These are phyloP conservation scores for Fusarium sp. DNA, from an alignment of 2,329 filamentous ascomycete species.

Conservation along the genomic window DNA sequence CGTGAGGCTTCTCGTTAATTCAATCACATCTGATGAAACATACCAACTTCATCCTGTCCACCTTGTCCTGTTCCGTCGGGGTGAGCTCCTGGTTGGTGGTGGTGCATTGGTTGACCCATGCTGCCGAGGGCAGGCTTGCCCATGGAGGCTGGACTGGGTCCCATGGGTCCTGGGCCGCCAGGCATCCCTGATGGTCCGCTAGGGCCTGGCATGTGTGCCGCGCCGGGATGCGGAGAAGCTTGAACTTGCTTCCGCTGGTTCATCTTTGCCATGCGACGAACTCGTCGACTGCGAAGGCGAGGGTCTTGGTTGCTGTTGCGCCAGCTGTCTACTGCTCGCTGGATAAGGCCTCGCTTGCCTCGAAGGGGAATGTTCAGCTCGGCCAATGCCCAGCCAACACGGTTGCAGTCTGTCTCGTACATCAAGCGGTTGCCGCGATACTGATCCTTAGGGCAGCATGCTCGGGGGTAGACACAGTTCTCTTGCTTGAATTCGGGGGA, in stretches of 20 bases:
- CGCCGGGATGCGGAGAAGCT: conserved; percentile 65
- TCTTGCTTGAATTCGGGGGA: conserved; percentile 93
- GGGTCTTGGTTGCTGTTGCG: conserved; percentile 98
- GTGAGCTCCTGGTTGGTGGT: conserved; percentile 63
- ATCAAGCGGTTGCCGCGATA: conserved; percentile 95
- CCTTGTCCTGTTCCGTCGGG: conserved; percentile 69
- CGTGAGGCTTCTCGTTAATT: conserved; percentile 43
- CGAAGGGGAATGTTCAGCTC: conserved; percentile 91
- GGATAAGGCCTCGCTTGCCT: conserved; percentile 94
- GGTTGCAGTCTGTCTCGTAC: conserved; percentile 99
- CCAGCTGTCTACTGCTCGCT: conserved; percentile 98
- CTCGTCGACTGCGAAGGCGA: conserved; percentile 87
- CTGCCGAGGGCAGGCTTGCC: conserved; percentile 73
- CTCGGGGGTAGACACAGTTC: conserved; percentile 97
- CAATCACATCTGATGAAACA: conserved; percentile 94
- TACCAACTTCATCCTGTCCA: conserved; percentile 91
- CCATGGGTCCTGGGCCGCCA: conserved; percentile 71
- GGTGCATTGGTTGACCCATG: conserved; percentile 77
- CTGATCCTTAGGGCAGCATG: conserved; percentile 93
- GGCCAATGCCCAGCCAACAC: conserved; percentile 98
- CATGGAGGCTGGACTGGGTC: conserved; percentile 66
- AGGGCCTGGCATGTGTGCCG: conserved; percentile 75
- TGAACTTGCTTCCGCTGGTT: conserved; percentile 82
- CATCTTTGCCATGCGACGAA: conserved; percentile 96
- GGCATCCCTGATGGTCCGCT: conserved; percentile 74